Base-by-base conservation (phyloP, 805 yeast species). In the Lipomyces sp. region DNA sequence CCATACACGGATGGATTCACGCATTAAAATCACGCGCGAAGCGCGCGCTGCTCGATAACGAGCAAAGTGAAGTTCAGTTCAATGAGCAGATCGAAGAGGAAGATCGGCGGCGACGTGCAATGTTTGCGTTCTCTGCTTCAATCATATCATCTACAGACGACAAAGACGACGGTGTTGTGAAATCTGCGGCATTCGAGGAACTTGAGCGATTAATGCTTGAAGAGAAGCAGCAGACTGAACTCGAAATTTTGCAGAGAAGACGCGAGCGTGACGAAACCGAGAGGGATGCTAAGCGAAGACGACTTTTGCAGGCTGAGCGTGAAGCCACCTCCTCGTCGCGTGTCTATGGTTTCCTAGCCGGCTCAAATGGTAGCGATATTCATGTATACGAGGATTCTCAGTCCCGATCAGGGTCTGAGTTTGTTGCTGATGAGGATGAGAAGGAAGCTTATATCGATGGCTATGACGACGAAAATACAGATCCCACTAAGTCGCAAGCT, bases 41-140 rank as follows among this genome's bases (percentile, higher is more conserved):
- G 39, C 37, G 37, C 3, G 59, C 58, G 8, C 43, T 55, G 4
- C 34, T 36, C 13, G 59, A 47, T n/a, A 47, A 55, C 26, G 47
- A 39, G 28, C 43, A 43, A 32, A 32, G 38, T 13, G 59, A 52
- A 8, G 26, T 35, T 18, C 51, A 55, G 28, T 55, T 55, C 19
- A 34, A 44, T 7, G 45, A 21, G 14, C 39, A 45, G 47, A 23
- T 53, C 31, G 49, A 51, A 16, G 41, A 39, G 5, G 58, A 55
- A 32, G 53, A 47, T 14, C 44, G 58, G 19, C 32, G 43, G 22
- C 40, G 41, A 24, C 47, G 41, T 11, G 42, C 45, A 16, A 23
- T 42, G 40, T 50, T 55, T 42, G 50, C 51, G 38, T 39, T 54
- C 21, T 37, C 45, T 10, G n/a, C 43, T 6, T 34, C 53, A 14